Base-by-base conservation (phyloP, 1,284 basidiomycete species). In the Grifola frondosa region DNA sequence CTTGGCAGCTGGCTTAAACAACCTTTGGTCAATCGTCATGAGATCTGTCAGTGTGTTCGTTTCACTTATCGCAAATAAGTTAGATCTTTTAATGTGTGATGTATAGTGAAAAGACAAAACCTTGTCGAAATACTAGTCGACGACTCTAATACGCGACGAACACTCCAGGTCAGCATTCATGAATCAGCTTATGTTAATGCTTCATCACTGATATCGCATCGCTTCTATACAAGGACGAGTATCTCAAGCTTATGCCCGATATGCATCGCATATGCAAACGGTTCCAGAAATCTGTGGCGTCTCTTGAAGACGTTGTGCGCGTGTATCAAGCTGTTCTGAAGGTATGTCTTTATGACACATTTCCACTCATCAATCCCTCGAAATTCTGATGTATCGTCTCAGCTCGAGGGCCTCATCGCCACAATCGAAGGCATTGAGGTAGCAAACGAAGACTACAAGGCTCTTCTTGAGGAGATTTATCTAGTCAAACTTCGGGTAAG, bases 1-100 rank as follows among this genome's bases (percentile, higher is more conserved):
- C 75, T 99, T 2, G 89, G 84, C 0, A 88, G 88, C 45, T 99
- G 96, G 96, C 72, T 99, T 42, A 98, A 97, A 65, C 97, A 99
- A 66, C 97, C 97, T 2, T 71, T 99, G 21, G 84, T 98, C 30
- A 97, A 97, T 62, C 68, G 92, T 16, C 94, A 98, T 56, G 88
- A 95, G 59, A 99, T 99, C 52, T 71, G 91, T 90, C 51, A 53
- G 90, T 77, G 24, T 23, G n/a, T 33, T 34, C 10, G 17, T 23
- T 12, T 31, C 7, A 19, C 37, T 6, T 22, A 40, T 13, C n/a
- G 22, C 24, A 13, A 22, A n/a, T n/a, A n/a, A n/a, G n/a, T 35
- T 19, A 29, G 5, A 30, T 15, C 5, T 9, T 10, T 17, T 40
- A 11, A 31, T 21, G 1, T 40, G 19, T 30, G 8, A 22, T 30